Evolutionary conservation across 2,329 filamentous ascomycete genomes (phyloP), one percentile per base, ranked within the genome.

Genomic region (Lachnellula suecica): DNA sequence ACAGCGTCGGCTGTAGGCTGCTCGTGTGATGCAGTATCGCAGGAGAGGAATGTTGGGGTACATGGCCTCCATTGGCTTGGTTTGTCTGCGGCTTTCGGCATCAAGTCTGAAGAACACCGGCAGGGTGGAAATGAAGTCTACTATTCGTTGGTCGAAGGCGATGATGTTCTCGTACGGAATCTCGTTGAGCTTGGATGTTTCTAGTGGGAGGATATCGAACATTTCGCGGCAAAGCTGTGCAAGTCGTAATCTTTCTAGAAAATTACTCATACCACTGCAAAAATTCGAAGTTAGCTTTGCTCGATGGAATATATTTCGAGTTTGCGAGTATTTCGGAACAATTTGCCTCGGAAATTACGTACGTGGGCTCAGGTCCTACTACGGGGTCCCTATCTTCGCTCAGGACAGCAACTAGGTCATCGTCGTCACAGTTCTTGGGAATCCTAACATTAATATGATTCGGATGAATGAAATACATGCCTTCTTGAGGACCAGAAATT

Each of bases 261-360:
- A 67, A 49, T 70, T 72, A 1, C 68, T 68, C 65, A 72, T 71
- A n/a, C 61, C 54, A 1, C n/a, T n/a, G n/a, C n/a, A n/a, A n/a
- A n/a, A n/a, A n/a, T n/a, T n/a, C n/a, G n/a, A n/a, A n/a, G n/a
- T n/a, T n/a, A n/a, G n/a, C n/a, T n/a, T n/a, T n/a, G n/a, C n/a
- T n/a, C n/a, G n/a, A n/a, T n/a, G n/a, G n/a, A n/a, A n/a, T n/a
- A n/a, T n/a, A n/a, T n/a, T n/a, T n/a, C n/a, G n/a, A n/a, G n/a
- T n/a, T n/a, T n/a, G n/a, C n/a, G n/a, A n/a, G n/a, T n/a, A n/a
- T n/a, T n/a, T n/a, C n/a, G n/a, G n/a, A n/a, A n/a, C n/a, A n/a
- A n/a, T n/a, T n/a, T n/a, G n/a, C n/a, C n/a, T n/a, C n/a, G n/a
- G n/a, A n/a, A n/a, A n/a, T n/a, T n/a, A n/a, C n/a, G n/a, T n/a